phyloP scores from a whole-genome alignment of 306 rosid species.

The Cicer judaicum region DNA sequence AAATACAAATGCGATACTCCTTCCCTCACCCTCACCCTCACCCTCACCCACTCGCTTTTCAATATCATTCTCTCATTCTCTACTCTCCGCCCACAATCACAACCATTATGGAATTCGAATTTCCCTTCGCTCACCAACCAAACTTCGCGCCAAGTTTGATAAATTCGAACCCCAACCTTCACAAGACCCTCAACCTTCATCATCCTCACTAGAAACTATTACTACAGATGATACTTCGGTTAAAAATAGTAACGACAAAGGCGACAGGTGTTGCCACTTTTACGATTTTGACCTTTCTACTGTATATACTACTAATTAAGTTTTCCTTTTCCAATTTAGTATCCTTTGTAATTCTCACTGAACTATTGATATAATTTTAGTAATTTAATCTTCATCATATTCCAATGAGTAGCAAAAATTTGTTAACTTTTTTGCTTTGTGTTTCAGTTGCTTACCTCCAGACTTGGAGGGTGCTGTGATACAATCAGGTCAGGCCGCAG shows the following conservation, averaged over 20 bases:
- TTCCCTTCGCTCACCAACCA: constrained; percentile 47
- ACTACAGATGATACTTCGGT: neutral
- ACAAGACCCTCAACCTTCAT: constrained; percentile 48
- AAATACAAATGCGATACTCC: constrained; percentile 11
- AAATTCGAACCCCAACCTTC: constrained; percentile 68
- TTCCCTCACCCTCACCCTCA: constrained; percentile 62
- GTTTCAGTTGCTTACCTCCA: constrained; percentile 90
- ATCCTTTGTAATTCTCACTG: neutral
- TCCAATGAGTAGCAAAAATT: constrained; percentile 39
- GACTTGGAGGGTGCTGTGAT: constrained; percentile 92
- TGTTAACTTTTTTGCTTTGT: constrained; percentile 41
- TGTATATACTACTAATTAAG: neutral
- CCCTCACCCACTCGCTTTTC: constrained; percentile 58
- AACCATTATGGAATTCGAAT: constrained; percentile 36
- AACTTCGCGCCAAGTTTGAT: constrained; percentile 78
- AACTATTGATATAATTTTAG: neutral
- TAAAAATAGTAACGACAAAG: constrained; percentile 56
- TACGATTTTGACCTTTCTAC: neutral
- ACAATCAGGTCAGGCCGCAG: constrained; percentile 83
- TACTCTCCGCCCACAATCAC: constrained; percentile 43
- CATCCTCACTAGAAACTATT: constrained; percentile 43
- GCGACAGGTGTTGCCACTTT: constrained; percentile 66
- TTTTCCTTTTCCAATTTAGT: constrained; percentile 14
- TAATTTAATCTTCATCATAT: neutral
- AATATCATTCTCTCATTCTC: constrained; percentile 54